Evolutionary conservation across 2,329 filamentous ascomycete species (phyloP), one percentile per base, ranked within the genome.

Genomic region (Hortaea werneckii): DNA sequence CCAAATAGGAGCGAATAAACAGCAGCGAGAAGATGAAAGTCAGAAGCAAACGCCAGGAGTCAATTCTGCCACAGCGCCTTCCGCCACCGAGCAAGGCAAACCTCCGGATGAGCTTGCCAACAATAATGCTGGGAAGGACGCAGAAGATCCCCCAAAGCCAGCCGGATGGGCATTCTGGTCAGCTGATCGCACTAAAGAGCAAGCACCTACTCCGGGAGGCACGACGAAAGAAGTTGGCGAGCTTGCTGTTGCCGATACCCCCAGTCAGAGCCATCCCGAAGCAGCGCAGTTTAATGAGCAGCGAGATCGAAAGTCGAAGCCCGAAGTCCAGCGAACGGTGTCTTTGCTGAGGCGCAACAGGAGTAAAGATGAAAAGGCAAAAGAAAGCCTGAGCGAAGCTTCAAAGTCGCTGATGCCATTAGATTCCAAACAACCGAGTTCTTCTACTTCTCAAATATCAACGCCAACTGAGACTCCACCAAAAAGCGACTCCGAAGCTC

Each of bases 101-200:
- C 50, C 41, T 45, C 30, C 41, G 10, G 47, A 46, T 1, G 47
- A 45, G 4, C 32, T 50, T 8, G 12, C 34, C 3, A 52, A 53
- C 20, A 8, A 41, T 27, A 42, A 43, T 37, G 26, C 9, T 11
- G 43, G 43, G n/a, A 35, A 52, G 13, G 37, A 47, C 29, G 43
- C 47, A 26, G 51, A 59, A 26, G 57, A 62, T 29, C 52, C 43
- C 41, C 57, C 64, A 57, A 74, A 54, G 55, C 67, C 51, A 62
- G 83, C 84, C 0, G 85, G 82, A 0, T 90, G 85, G 85, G 85
- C 82, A 0, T 89, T 90, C 54, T 90, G 85, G 85, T 87, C 82
- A 10, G 77, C 74, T 40, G 79, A 82, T 3, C 65, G 46, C 53
- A 67, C 58, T 32, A 76, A 72, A 56, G 53, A 79, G 70, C 26